A percentile compares a stretch with the other conserved stretches of the same genome.
Evolutionary conservation across 2,329 filamentous ascomycete species (phyloP).

Genomic region (Penicillium psychrosexuale): DNA sequence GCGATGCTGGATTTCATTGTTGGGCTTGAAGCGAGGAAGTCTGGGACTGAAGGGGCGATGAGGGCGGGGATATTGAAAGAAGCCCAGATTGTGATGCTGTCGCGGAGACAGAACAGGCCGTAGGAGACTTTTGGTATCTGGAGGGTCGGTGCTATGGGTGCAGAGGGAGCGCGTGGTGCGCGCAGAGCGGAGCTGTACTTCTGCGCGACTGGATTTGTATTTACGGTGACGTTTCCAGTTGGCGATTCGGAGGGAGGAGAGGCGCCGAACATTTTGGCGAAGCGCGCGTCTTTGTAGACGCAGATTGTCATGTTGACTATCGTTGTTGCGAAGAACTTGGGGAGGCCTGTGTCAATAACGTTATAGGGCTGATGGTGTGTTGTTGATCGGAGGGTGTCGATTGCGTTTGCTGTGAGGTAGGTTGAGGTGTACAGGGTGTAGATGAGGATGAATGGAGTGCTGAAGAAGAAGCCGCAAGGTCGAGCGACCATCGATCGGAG

Average conservation of each 20-base stretch:
- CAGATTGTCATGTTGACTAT: conserved; percentile 80
- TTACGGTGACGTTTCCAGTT: conserved; percentile 7
- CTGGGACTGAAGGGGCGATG: conserved; percentile 66
- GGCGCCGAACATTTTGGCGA: conserved; percentile 77
- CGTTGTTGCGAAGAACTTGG: conserved; percentile 78
- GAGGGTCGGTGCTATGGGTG: conserved; percentile 26
- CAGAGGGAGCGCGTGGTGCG: conserved; percentile 1
- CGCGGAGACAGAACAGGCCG: conserved; percentile 73
- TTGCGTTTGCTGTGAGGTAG: conserved; percentile 80
- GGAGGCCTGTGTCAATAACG: conserved; percentile 66
- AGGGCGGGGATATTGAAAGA: conserved; percentile 85
- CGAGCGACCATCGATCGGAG: conserved; percentile 40
- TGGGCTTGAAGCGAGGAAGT: conserved; percentile 47
- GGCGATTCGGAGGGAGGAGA: conserved; percentile 43
- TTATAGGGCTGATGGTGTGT: conserved; percentile 54
- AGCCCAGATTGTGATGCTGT: conserved; percentile 86
- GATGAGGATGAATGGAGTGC: conserved; percentile 50
- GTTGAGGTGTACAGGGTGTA: conserved; percentile 76
- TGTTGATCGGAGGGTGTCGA: conserved; percentile 78
- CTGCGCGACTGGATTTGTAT: neutral
- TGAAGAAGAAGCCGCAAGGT: conserved; percentile 45
- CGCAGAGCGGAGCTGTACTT: conserved; percentile 11
- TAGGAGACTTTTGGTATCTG: conserved; percentile 68
- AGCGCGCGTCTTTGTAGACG: conserved; percentile 85
- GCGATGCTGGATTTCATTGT: conserved; percentile 59